Evolutionary conservation across 2,329 filamentous ascomycete species (phyloP), one percentile per base, ranked within the genome.

Genomic region (Xylariaceae sp.): DNA sequence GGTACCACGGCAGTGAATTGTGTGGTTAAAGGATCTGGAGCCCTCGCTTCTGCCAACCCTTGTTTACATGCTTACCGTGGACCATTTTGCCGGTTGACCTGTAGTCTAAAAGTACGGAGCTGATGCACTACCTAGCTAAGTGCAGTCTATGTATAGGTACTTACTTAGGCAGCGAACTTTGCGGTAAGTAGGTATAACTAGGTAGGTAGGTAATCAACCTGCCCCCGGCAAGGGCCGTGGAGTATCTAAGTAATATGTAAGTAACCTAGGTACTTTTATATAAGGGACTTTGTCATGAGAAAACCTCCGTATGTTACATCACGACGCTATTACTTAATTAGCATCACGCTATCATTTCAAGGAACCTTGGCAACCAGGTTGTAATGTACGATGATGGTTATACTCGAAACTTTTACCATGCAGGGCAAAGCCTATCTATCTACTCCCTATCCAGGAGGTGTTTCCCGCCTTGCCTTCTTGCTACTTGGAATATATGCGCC

Each of bases 181-280:
- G 35, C 35, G 8, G 32, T 37, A 37, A 3, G 12, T 11, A 9
- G 8, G 39, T 19, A n/a, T 40, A 40, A 26, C 12, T 40, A 40
- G 5, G 3, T 4, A 19, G 39, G n/a, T 19, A 26, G 5, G n/a
- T 40, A 40, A 57, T 54, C 55, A 27, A 45, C 48, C 19, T 54
- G 47, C 47, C 31, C 41, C 43, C 51, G 51, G 49, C 55, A 55
- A 55, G 48, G 52, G 37, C 55, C 48, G 52, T 34, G 27, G 30
- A 49, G 44, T 51, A 19, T 19, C 19, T 2, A 19, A 19, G 19
- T 19, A 19, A 19, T 19, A 19, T 19, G 19, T 19, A 19, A 19
- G 19, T 19, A 19, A 19, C 19, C 19, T 19, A 19, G 19, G 19
- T 19, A 19, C 19, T 19, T 19, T 19, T 19, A 19, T 19, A 19